These are phyloP conservation scores for Crinitomyces ghanaensis DNA, from an alignment of 805 yeast species.

Conservation along the genomic window DNA sequence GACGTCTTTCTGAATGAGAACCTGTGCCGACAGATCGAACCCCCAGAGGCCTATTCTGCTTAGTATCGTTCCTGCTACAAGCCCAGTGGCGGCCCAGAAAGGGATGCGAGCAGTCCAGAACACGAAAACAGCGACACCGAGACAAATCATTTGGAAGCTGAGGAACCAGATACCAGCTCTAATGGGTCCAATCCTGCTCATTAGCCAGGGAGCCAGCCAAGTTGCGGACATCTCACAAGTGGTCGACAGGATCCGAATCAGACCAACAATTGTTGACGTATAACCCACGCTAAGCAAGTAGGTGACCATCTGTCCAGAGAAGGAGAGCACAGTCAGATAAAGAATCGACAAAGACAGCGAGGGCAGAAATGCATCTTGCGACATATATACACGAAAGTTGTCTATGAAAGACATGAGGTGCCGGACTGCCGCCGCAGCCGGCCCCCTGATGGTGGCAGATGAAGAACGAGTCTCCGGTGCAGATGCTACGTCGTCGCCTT, in stretches of 20 bases:
- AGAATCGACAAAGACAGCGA: conserved; percentile 24
- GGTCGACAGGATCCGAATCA: conserved; percentile 25
- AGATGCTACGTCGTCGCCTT: conserved; percentile 1
- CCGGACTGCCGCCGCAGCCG: not conserved
- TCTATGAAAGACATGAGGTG: not conserved
- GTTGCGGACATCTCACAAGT: conserved; percentile 28
- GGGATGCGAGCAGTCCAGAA: conserved; percentile 2
- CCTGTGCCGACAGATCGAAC: conserved; percentile 29
- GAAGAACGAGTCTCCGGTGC: not conserved
- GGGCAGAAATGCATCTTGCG: conserved; percentile 22
- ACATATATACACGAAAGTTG: conserved; percentile 14
- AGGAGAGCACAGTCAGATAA: conserved; percentile 31
- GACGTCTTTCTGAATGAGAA: conserved; percentile 27
- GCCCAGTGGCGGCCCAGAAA: conserved; percentile 8
- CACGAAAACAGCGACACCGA: conserved; percentile 20
- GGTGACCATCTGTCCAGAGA: conserved; percentile 30
- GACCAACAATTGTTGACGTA: conserved; percentile 24
- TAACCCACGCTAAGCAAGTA: conserved; percentile 26
- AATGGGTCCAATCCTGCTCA: conserved; percentile 20
- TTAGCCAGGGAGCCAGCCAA: conserved; percentile 23
- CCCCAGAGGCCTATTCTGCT: conserved; percentile 34
- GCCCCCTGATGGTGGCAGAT: not conserved
- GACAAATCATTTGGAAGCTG: conserved; percentile 22
- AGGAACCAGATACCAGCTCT: conserved; percentile 25
- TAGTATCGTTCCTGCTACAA: conserved; percentile 22